These are phyloP conservation scores for Diaporthe sp. DNA, from an alignment of 2,329 filamentous ascomycete genomes.

Conservation along the genomic window DNA sequence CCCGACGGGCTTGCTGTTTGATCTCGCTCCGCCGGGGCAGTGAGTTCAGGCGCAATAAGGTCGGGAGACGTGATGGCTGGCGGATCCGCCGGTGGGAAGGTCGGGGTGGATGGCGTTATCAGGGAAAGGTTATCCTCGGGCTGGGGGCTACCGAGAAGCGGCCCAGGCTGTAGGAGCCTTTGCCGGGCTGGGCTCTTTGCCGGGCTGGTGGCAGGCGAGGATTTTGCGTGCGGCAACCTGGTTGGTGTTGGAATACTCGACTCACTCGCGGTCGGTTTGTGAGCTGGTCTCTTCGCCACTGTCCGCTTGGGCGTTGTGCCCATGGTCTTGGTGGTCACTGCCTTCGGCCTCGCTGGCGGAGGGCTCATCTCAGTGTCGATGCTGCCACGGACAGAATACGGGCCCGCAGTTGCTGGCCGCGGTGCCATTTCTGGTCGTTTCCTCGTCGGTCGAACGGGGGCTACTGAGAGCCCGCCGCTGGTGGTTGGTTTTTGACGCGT, in stretches of 20 bases:
- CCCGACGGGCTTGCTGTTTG: slow-evolving; percentile 36
- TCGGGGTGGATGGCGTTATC: slow-evolving; percentile 63
- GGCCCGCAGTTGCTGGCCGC: slow-evolving; percentile 75
- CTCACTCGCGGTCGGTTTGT: slow-evolving; percentile 65
- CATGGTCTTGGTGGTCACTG: slow-evolving; percentile 64
- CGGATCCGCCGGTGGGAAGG: slow-evolving; percentile 28
- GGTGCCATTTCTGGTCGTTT: slow-evolving; percentile 70
- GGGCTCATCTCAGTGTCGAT: slow-evolving; percentile 33
- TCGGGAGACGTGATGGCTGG: slow-evolving; percentile 37
- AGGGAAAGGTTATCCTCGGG: slow-evolving; percentile 68
- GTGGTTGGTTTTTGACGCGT: slow-evolving; percentile 61
- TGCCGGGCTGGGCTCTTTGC: slow-evolving; percentile 52
- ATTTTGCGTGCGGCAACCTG: slow-evolving; percentile 51
- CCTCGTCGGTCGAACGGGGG: slow-evolving; percentile 73
- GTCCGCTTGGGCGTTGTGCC: slow-evolving; percentile 68
- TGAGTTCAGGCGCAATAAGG: slow-evolving; percentile 36
- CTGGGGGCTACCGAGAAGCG: slow-evolving; percentile 57
- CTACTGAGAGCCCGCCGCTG: slow-evolving; percentile 71
- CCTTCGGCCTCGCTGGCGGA: slow-evolving; percentile 57
- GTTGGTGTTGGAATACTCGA: slow-evolving; percentile 64
- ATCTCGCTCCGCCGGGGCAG: slow-evolving; percentile 15
- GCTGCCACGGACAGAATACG: slow-evolving; percentile 70
- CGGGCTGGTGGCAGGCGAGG: slow-evolving; percentile 55
- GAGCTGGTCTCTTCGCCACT: slow-evolving; percentile 62
- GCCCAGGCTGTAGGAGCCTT: slow-evolving; percentile 38